Base-by-base conservation (phyloP, 768 basidiomycete species). In the Sporobolomyces pararoseus region DNA sequence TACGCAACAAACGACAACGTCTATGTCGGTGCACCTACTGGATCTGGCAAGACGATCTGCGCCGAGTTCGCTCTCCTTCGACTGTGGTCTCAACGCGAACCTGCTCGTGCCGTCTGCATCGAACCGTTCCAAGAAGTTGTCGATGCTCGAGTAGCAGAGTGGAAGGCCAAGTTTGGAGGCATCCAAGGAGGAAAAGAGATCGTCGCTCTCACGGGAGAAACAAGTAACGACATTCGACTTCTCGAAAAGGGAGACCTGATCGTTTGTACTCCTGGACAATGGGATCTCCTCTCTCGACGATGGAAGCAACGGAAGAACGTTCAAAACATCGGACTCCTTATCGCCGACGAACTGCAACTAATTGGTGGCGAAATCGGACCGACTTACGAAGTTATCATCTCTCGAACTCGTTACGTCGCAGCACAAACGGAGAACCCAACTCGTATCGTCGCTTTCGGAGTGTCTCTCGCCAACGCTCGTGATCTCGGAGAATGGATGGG, bases 121-220 rank as follows among this genome's bases (percentile, higher is more conserved):
- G 91, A 94, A 79, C 96, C 96, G 0, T 96, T 90, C 79, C 93
- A 93, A 75, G 96, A 98, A 75, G 95, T 97, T 90, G 96, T 97
- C 3, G 91, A 98, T 65, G 84, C 86, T 74, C 85, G 94, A 4
- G 90, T 94, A 0, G 81, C 83, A 35, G 95, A 98, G 78, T 99
- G 96, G 96, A 83, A 83, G 59, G 82, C 82, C 65, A 97, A 93
- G 81, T 97, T 98, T 70, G 82, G 85, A 21, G 77, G 83, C 17
- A 78, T 97, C 1, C 91, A 94, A 76, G 91, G 90, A 14, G 90
- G 92, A 34, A 98, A 98, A 81, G 89, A 92, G 82, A 88, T 98
- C 67, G 87, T 94, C 52, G 89, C 89, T 70, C 81, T 99, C 61
- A 97, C 95, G 1, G 96, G 96, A 4, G 96, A 99, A 79, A 89